Conservation (phyloP, 805 yeast genomes). For the Lipomyces spencermartinsiae region DNA sequence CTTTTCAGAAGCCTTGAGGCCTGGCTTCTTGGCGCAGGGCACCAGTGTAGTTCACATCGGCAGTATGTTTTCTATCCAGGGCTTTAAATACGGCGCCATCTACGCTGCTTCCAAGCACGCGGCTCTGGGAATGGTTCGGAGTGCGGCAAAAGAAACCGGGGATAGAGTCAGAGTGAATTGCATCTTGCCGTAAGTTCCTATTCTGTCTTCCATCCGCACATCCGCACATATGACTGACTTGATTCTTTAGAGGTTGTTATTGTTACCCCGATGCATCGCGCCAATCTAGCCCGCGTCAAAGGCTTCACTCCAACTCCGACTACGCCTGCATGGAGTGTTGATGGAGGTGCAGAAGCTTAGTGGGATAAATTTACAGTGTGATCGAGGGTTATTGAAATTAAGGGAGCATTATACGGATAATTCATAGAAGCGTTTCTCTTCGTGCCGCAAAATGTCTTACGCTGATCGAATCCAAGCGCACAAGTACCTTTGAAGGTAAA, state of each 20-base stretch:
- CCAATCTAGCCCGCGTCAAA: conserved; percentile 1
- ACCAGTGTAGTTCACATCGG: not conserved
- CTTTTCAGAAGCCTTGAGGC: not conserved
- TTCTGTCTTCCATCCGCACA: not conserved
- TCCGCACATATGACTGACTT: not conserved
- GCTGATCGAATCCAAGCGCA: no score
- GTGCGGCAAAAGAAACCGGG: not conserved
- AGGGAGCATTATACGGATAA: no score
- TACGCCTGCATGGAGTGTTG: no score
- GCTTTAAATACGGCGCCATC: not conserved
- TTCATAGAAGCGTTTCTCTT: no score
- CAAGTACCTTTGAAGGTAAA: no score
- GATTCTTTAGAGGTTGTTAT: not conserved
- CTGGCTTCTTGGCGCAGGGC: not conserved
- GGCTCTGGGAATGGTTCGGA: not conserved
- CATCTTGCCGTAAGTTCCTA: not conserved
- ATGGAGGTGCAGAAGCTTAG: no score
- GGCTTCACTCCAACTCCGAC: not conserved
- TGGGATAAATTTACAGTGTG: no score
- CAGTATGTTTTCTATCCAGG: not conserved
- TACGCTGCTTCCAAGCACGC: not conserved
- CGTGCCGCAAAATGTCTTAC: no score
- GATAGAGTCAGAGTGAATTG: not conserved
- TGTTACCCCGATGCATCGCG: not conserved
- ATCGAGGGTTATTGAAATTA: no score